These are phyloP conservation scores for Halenospora varia DNA, from an alignment of 495 filamentous ascomycete genomes.

Conservation along the genomic window DNA sequence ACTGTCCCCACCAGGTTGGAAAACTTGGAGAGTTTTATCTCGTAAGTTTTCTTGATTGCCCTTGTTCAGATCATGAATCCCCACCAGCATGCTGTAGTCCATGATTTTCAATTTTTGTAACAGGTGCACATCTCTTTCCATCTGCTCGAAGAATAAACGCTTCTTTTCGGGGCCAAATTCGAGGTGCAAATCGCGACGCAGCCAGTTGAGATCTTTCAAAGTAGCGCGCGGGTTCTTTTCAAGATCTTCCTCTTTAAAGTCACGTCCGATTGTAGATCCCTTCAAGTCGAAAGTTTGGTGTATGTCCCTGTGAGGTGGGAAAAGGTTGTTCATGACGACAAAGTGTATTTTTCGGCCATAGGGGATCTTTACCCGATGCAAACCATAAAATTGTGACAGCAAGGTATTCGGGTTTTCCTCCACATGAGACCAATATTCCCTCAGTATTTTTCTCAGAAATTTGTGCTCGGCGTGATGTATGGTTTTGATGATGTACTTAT, in stretches of 20 bases:
- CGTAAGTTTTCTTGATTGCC: conserved; percentile 96
- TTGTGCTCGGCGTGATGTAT: conserved; percentile 98
- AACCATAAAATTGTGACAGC: conserved; percentile 95
- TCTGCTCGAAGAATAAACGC: conserved; percentile 78
- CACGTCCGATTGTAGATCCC: conserved; percentile 91
- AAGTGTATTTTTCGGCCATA: conserved; percentile 99
- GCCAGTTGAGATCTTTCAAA: conserved; percentile 95
- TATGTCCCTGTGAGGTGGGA: conserved; percentile 95
- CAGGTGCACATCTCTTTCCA: conserved; percentile 79
- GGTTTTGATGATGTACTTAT: conserved; percentile 99
- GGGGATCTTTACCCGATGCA: conserved; percentile 97
- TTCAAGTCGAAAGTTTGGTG: conserved; percentile 97
- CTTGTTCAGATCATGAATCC: conserved; percentile 82
- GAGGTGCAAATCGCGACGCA: conserved; percentile 77
- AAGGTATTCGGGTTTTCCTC: conserved; percentile 91
- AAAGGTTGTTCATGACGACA: conserved; percentile 99
- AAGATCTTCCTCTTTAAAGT: conserved; percentile 84
- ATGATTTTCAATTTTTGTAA: conserved; percentile 90
- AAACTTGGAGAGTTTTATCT: conserved; percentile 91
- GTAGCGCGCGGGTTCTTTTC: conserved; percentile 88
- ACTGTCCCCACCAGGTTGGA: conserved; percentile 79
- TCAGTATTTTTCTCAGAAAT: conserved; percentile 84
- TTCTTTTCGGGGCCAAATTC: conserved; percentile 88
- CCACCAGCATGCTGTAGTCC: conserved; percentile 96
- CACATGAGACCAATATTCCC: conserved; percentile 92